These are phyloP conservation scores for Zopfochytrium polystomum DNA, from an alignment of 371 early-diverging fungal species.

Conservation along the genomic window DNA sequence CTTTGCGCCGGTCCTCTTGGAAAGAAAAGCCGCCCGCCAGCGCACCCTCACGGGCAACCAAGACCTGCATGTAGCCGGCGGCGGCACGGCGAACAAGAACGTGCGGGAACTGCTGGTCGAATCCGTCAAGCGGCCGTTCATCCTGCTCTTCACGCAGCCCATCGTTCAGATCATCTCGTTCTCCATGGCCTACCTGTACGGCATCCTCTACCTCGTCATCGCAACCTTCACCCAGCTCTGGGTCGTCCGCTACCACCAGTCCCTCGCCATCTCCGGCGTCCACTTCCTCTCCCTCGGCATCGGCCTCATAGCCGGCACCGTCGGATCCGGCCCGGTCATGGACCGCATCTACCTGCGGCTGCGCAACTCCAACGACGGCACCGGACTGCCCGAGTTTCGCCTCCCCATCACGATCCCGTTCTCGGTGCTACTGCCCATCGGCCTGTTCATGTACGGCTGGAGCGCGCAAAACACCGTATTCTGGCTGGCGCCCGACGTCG, in stretches of 20 bases:
- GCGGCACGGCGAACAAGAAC: background rate
- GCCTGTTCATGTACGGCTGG: conserved; percentile 17
- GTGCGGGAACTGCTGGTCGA: background rate
- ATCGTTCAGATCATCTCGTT: conserved; percentile 10
- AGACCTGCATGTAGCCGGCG: background rate
- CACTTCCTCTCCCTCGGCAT: too few relatives aligned
- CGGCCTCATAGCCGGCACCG: conserved; percentile 12
- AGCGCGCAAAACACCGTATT: conserved; percentile 14
- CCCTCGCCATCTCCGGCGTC: too few relatives aligned
- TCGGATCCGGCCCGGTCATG: too few relatives aligned
- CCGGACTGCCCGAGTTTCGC: too few relatives aligned
- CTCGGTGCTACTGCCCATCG: conserved; percentile 5
- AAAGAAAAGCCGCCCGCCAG: background rate
- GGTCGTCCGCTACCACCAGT: too few relatives aligned
- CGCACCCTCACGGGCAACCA: background rate
- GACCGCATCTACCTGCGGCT: too few relatives aligned
- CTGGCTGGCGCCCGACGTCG: conserved; percentile 18
- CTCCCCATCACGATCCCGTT: conserved; percentile 8
- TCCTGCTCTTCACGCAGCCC: too few relatives aligned
- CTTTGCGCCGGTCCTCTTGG: conserved; percentile 3
- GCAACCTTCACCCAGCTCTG: too few relatives aligned
- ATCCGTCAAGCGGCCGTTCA: conserved; percentile 9
- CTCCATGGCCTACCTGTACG: conserved; percentile 2
- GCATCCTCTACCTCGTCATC: too few relatives aligned
- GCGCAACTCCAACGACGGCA: conserved; percentile 15